These are phyloP conservation scores for Amanita brunnescens DNA, from an alignment of 768 basidiomycete species.

Conservation along the genomic window DNA sequence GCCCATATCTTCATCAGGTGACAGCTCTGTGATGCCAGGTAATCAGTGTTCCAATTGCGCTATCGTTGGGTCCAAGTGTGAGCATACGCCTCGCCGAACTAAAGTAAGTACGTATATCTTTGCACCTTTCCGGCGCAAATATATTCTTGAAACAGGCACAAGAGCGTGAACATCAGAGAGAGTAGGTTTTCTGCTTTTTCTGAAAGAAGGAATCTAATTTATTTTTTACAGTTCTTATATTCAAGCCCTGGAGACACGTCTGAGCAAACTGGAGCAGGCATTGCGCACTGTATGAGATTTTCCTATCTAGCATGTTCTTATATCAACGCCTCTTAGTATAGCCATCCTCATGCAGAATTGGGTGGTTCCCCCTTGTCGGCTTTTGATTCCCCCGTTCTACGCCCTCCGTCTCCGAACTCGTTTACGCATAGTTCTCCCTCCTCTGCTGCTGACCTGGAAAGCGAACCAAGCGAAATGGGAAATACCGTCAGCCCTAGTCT, in stretches of 20 bases:
- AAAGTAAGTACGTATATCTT: constrained; percentile 29
- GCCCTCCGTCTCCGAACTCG: constrained; percentile 11
- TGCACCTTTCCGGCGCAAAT: background rate
- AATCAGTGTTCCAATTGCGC: constrained; percentile 52
- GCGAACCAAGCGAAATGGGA: constrained; percentile 13
- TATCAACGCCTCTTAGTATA: background rate
- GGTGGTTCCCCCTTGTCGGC: background rate
- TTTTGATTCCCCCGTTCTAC: constrained; percentile 10
- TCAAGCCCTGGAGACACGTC: constrained; percentile 19
- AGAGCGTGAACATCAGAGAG: constrained; percentile 27
- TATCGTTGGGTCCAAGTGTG: constrained; percentile 38
- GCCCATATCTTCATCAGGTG: constrained; percentile 27
- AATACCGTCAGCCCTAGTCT: constrained; percentile 26
- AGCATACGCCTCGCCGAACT: constrained; percentile 41
- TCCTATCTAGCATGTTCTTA: background rate
- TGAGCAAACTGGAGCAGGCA: constrained; percentile 22
- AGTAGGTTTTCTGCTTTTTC: constrained; percentile 15
- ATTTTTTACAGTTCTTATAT: constrained; percentile 19
- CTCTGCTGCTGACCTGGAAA: constrained; percentile 1
- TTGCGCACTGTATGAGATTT: constrained; percentile 16
- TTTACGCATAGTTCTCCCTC: constrained; percentile 8
- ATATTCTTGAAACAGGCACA: background rate
- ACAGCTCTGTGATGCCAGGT: constrained; percentile 50
- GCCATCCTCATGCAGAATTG: background rate
- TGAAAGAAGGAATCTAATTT: background rate